Evolutionary conservation across 2,329 filamentous ascomycete species (phyloP), one percentile per base, ranked within the genome.

Genomic region (Fusarium devonianum): DNA sequence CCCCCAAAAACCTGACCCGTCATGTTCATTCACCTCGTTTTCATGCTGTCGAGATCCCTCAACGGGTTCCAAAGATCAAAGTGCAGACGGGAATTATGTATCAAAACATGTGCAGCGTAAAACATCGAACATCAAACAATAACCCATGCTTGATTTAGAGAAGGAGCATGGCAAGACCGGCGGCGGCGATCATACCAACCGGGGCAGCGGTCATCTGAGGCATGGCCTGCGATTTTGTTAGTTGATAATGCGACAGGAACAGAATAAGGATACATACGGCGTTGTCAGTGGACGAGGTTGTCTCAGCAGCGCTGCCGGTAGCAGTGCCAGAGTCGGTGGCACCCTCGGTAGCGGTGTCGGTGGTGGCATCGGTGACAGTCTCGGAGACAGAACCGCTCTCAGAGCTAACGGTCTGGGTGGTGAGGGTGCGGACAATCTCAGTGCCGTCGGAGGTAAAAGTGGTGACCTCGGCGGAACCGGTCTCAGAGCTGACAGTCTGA

Each of bases 81-180:
- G 64, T 66, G 63, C 65, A 70, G 65, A 65, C 60, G 69, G 70
- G 70, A 74, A 73, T 74, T 75, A 71, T 73, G 66, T 73, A 71
- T 67, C 66, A 72, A 72, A 71, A 69, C 66, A 73, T 73, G 70
- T 73, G 70, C 67, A 69, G 65, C 61, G 59, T 68, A 62, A 64
- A 58, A 61, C 58, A 57, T 63, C 53, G 63, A 66, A 57, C 60
- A 44, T 58, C 48, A 54, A 35, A 42, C 35, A 29, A 38, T n/a
- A 2, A 13, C 29, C 38, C 37, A 26, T 17, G 48, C 47, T 45
- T 45, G 19, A 56, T 57, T 75, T 78, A 82, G 50, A 82, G 73
- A 50, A 82, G 68, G 51, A 79, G 62, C 53, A 72, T 76, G 29
- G 76, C 78, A 34, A 81, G 50, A 64, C 78, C 79, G 14, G 76